Conservation (phyloP, 1,284 basidiomycete species). For the Lentinus polychrous region DNA sequence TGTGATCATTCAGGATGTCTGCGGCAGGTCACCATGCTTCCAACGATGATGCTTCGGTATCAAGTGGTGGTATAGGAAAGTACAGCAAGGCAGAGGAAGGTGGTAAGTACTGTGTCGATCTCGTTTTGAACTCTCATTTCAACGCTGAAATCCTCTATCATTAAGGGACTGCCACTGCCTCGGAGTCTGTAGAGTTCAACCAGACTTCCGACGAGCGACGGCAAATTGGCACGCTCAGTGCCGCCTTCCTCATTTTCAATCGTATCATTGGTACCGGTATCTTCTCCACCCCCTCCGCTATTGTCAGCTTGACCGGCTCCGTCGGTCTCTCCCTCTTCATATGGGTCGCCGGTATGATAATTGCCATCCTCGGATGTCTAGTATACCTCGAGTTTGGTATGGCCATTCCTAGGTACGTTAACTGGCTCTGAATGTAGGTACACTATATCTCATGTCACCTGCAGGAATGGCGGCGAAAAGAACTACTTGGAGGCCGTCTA, state of each 20-base stretch:
- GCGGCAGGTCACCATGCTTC: not conserved
- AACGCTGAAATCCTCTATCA: not conserved
- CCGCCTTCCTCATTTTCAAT: conserved; percentile 35
- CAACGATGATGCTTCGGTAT: not conserved
- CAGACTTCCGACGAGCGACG: conserved; percentile 10
- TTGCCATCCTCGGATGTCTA: conserved; percentile 46
- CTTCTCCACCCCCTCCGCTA: conserved; percentile 29
- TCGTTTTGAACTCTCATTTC: not conserved
- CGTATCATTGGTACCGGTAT: conserved; percentile 35
- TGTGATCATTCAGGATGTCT: too few species aligned
- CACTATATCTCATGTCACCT: not conserved
- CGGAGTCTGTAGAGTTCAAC: conserved; percentile 1
- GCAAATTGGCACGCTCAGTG: conserved; percentile 30
- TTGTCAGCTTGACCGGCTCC: conserved; percentile 37
- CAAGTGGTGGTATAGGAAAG: not conserved
- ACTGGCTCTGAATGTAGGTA: not conserved
- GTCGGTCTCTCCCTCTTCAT: conserved; percentile 49
- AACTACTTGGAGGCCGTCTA: conserved; percentile 49
- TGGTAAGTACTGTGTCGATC: not conserved
- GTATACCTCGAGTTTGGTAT: conserved; percentile 54
- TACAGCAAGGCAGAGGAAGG: not conserved
- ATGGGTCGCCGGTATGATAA: conserved; percentile 48
- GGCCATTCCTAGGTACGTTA: conserved; percentile 27
- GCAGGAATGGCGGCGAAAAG: conserved; percentile 40
- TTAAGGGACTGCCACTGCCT: not conserved